Evolutionary conservation across 2,329 filamentous ascomycete species (phyloP), one percentile per base, ranked within the genome.

Genomic region (Fusarium sp.): DNA sequence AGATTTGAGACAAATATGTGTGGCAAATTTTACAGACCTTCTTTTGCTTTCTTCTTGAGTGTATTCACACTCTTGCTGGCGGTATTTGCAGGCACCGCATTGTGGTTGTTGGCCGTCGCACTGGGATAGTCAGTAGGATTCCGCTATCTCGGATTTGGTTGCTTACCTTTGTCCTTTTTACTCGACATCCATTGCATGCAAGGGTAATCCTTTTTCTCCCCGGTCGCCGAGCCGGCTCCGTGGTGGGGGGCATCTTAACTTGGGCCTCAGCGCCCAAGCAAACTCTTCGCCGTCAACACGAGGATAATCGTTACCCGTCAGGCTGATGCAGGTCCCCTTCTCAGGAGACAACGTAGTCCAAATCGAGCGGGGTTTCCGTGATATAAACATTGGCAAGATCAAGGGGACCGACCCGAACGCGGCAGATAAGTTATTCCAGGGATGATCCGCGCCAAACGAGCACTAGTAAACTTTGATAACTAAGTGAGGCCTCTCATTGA

Each of bases 61-160:
- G 25, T 67, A 67, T 14, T 65, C 61, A 31, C 65, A 67, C 10
- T 58, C 57, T 40, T 65, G 42, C 8, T 55, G 36, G 7, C 62
- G 42, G 16, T 61, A 54, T 4, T 42, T 57, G 49, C 65, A 67
- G 5, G 57, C 57, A 5, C 31, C 54, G 49, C 65, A 67, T 44
- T 18, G 29, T 18, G 65, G 65, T n/a, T 62, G 57, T 4, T 59
- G 14, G 9, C 65, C 62, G n/a, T 67, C 65, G 13, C 65, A 67
- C 65, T 67, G 38, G 0, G 16, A 42, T 3, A 14, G 7, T 44
- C 7, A 44, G 40, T 23, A 18, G 8, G 9, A 16, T 13, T 13
- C 18, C 23, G 10, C 44, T 8, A 5, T 16, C 14, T 25, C 14
- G 1, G 6, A 10, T 49, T 16, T 49, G 1, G 1, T 11, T 9